phyloP scores from a whole-genome alignment of 805 yeast genomes.

The Yamadazyma philogaea region DNA sequence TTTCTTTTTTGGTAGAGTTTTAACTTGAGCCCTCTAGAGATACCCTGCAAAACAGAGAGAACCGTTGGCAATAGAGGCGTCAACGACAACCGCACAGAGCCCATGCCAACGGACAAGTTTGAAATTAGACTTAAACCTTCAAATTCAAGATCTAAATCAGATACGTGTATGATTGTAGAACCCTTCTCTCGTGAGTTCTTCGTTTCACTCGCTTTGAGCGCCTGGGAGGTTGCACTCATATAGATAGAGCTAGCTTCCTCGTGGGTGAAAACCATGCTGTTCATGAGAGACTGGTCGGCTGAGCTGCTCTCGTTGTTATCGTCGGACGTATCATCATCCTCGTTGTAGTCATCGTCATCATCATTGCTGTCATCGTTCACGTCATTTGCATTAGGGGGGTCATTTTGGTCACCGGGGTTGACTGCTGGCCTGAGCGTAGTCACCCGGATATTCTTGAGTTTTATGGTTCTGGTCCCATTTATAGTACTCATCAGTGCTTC shows the following conservation, averaged over 20 bases:
- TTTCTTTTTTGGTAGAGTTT: conserved; percentile 29
- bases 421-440: conserved; percentile 40
- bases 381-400: conserved; percentile 2
- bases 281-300: conserved; percentile 37
- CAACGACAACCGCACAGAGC: conserved; percentile 40
- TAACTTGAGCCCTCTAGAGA: conserved; percentile 34
- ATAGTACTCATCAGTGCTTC: conserved; percentile 33
- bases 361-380: conserved; percentile 4
- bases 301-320: conserved; percentile 20
- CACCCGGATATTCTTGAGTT: conserved; percentile 38
- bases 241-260: conserved; percentile 70
- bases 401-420: conserved; percentile 24
- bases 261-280: conserved; percentile 63
- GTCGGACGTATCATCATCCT: conserved; percentile 14
- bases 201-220: conserved; percentile 22
- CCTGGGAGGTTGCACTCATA: conserved; percentile 73
- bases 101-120: conserved; percentile 39
- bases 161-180: conserved; percentile 24
- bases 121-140: conserved; percentile 41
- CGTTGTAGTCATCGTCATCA: conserved; percentile 17
- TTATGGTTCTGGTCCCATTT: conserved; percentile 46
- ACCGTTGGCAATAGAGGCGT: conserved; percentile 42
- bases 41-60: conserved; percentile 33
- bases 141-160: conserved; percentile 41
- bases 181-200: conserved; percentile 13